Conservation (phyloP, 2,329 filamentous ascomycete genomes). For the Seiridium unicorne region DNA sequence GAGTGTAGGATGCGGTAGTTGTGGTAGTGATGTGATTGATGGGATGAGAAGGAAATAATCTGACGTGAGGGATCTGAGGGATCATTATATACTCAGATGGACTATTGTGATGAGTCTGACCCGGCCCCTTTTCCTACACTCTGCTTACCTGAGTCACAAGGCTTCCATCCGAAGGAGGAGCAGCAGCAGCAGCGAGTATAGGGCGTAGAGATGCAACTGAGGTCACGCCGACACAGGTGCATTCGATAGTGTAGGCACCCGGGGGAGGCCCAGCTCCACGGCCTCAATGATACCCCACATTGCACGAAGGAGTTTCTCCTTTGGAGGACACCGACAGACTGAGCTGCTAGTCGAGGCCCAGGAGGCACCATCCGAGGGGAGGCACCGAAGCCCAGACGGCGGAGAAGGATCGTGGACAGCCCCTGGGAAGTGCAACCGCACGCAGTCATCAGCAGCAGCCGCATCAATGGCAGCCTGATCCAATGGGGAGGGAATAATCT, state of each 20-base stretch:
- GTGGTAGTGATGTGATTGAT: neutral
- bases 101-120: neutral
- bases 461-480: neutral
- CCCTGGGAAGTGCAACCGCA: neutral
- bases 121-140: neutral
- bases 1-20: neutral
- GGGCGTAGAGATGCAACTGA: neutral
- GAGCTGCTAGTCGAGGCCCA: neutral
- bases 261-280: neutral
- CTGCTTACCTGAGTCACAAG: neutral
- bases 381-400: neutral
- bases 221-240: neutral
- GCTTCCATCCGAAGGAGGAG: neutral
- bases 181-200: neutral
- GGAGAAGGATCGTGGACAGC: conserved; percentile 1
- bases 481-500: neutral
- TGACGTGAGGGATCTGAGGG: neutral
- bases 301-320: neutral
- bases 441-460: neutral
- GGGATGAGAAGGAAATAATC: neutral
- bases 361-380: neutral
- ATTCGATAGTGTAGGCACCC: neutral
- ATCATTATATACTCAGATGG: neutral
- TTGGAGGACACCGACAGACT: neutral
- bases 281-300: neutral